These are phyloP conservation scores for Crithidia thermophila DNA, from an alignment of 208 protist species.

Conservation along the genomic window DNA sequence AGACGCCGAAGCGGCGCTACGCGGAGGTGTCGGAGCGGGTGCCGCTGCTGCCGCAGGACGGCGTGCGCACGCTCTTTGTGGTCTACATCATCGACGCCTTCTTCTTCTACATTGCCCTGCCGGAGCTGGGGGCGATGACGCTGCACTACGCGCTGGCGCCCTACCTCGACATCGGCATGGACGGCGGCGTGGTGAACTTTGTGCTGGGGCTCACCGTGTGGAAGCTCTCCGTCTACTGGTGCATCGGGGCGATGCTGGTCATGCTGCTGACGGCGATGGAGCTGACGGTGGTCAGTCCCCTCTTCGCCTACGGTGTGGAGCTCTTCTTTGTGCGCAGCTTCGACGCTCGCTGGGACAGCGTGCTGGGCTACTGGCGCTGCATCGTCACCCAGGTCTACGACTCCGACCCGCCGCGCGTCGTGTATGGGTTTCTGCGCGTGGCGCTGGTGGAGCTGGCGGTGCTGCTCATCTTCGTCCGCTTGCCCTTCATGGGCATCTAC, in stretches of 20 bases:
- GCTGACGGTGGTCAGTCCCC: conserved; percentile 43
- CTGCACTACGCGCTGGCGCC: conserved; percentile 64
- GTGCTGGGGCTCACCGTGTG: conserved; percentile 38
- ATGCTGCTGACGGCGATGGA: conserved; percentile 63
- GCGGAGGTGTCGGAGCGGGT: conserved; percentile 53
- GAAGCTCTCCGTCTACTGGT: conserved; percentile 61
- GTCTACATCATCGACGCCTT: conserved; percentile 59
- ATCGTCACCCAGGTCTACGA: conserved; percentile 72
- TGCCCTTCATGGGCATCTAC: conserved; percentile 43
- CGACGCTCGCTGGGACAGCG: conserved; percentile 52
- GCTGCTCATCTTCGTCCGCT: conserved; percentile 55
- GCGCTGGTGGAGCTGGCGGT: conserved; percentile 48
- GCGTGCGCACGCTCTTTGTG: conserved; percentile 47
- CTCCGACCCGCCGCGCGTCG: conserved; percentile 46
- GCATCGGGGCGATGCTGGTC: conserved; percentile 46
- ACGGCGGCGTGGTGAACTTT: conserved; percentile 32
- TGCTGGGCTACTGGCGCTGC: conserved; percentile 54
- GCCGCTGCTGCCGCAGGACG: conserved; percentile 33
- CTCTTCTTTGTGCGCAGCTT: conserved; percentile 78
- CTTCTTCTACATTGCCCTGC: conserved; percentile 54
- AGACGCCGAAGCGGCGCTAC: conserved; percentile 40
- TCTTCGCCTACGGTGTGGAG: conserved; percentile 86
- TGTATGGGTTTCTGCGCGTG: conserved; percentile 52
- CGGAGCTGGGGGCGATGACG: conserved; percentile 51
- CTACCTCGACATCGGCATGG: conserved; percentile 49